Conservation (phyloP, 129 eudicot species). For the Artemisia argyi region DNA sequence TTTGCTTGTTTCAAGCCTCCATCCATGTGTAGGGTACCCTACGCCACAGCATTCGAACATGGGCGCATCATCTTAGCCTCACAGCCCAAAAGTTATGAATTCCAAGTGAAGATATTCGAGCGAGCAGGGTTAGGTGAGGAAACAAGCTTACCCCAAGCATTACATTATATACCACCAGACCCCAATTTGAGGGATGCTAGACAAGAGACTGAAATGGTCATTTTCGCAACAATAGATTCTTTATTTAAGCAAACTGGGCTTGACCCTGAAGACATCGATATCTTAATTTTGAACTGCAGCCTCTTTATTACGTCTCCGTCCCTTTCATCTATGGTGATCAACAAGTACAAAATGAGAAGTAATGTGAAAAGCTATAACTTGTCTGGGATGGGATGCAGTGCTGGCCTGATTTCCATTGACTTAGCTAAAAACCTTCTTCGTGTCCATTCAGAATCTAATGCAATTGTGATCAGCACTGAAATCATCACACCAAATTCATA, state of each 20-base stretch:
- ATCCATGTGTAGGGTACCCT: constrained; percentile 35
- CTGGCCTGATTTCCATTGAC: constrained; percentile 43
- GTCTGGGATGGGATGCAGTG: constrained; percentile 75
- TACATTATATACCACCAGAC: constrained; percentile 45
- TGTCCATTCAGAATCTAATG: constrained; percentile 45
- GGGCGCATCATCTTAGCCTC: constrained; percentile 27
- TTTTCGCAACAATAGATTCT: constrained; percentile 42
- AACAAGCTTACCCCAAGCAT: constrained; percentile 36
- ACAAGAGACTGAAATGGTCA: constrained; percentile 42
- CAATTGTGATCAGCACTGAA: constrained; percentile 53
- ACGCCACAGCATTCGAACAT: constrained; percentile 10
- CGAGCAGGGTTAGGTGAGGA: constrained; percentile 49
- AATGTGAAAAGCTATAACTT: constrained; percentile 47
- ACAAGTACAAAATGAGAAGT: constrained; percentile 49
- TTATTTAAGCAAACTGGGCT: constrained; percentile 35
- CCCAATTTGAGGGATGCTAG: constrained; percentile 22
- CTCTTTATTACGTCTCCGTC: constrained; percentile 51
- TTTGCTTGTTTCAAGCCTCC: constrained; percentile 49
- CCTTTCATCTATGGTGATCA: constrained; percentile 43
- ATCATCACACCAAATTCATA: constrained; percentile 44
- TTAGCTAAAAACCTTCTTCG: constrained; percentile 52
- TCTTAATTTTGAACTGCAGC: constrained; percentile 50
- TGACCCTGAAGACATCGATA: constrained; percentile 42
- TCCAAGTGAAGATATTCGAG: constrained; percentile 23
- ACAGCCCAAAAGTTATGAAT: constrained; percentile 17